Base-by-base conservation (phyloP, 352 stramenopile species). In the Phytopythium vexans region DNA sequence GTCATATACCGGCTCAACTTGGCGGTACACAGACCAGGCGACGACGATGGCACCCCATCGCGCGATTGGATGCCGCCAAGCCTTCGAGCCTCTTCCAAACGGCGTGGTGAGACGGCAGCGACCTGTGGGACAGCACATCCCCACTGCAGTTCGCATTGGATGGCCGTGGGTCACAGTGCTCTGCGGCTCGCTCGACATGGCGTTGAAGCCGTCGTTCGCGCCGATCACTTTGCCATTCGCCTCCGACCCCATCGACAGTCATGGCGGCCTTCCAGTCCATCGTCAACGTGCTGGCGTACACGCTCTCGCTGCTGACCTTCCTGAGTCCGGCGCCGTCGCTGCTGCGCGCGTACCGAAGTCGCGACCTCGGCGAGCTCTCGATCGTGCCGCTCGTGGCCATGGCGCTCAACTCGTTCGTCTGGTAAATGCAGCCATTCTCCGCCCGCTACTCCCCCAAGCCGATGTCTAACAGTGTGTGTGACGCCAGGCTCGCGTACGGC, bases 401-500 rank as follows among this genome's bases (percentile, higher is more conserved):
- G 44, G 31, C 34, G 5, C 31, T 50, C 44, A 50, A 50, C 44
- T 50, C 44, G 5, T 50, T 50, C 44, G 14, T 50, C 12, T 41
- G 44, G 21, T 27, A 27, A 27, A 2, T 27, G 21, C 21, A 2
- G 21, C 21, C 21, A 27, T 2, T 27, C 21, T 2, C 21, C 21
- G 2, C 21, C 21, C 21, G 21, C 2, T 27, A 27, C 21, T 27
- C 2, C 21, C 21, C 21, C 21, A 27, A 2, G 21, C 21, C 21
- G 21, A 27, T 2, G 21, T 1, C 21, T 27, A 27, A 27, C 21
- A 27, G 1, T 27, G 21, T 27, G 21, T 27, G 21, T 27, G 21
- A 27, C 21, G 21, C 21, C 42, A 66, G 62, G 38, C 57, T 54
- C 14, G 7, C 69, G 46, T 80, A 76, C 37, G 75, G 75, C 10